Base-by-base conservation (phyloP, 169 alveolate genomes). In the Perkinsus marinus region DNA sequence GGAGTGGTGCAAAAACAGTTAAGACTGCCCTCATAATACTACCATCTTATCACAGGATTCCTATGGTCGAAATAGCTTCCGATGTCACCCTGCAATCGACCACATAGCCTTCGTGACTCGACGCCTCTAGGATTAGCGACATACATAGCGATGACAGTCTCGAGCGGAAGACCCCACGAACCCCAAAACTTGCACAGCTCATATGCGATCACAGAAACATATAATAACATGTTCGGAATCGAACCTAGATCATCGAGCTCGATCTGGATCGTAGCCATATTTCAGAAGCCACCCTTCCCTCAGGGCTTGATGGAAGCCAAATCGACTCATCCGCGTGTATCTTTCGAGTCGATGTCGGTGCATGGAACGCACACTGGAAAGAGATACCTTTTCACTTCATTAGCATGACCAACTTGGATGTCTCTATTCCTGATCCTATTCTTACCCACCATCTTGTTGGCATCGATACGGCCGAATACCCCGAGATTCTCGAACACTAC, bases 251-350 rank as follows among this genome's bases (percentile, higher is more conserved):
- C 79, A 57, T 13, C 79, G 79, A 19, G 79, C 79, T 0, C 79
- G 26, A 57, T 57, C 79, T 30, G 79, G 79, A 16, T 57, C 79
- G 79, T 57, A 95, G 46, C 97, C 97, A 92, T 94, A 95, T 43
- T 94, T 93, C 68, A 92, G 92, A 89, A 95, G 94, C 97, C 97
- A 95, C 43, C 97, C 97, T 92, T 95, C 97, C 90, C 97, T 89
- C 17, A 96, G 96, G 41, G 95, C 96, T 91, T 95, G 97, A 39
- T 93, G 94, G 92, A 95, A 95, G 16, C 96, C 97, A 95, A 95
- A 92, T 91, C 95, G 95, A 39, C 96, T 94, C 97, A 95, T 95
- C 46, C 97, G 90, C 30, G 97, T 95, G 92, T 95, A 95, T 94
- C 95, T 95, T 91, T 92, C 46, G 46, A 41, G 46, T 6, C 3